Evolutionary conservation across 2,329 filamentous ascomycete genomes (phyloP).

Genomic region (Fusarium staphyleae): DNA sequence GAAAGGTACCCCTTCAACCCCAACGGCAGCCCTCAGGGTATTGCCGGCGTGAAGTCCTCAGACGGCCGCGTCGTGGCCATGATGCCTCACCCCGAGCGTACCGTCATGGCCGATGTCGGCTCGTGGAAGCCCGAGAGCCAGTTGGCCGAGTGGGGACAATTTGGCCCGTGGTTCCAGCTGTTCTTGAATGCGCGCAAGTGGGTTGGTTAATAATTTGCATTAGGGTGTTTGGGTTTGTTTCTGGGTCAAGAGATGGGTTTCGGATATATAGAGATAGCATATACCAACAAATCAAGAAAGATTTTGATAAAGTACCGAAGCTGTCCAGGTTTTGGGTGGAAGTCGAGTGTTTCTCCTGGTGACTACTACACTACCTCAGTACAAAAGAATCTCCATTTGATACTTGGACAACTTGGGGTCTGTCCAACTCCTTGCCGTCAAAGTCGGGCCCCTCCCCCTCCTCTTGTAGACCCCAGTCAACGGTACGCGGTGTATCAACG

Average conservation of each 20-base stretch:
- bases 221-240: slow-evolving; percentile 25
- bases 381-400: slow-evolving; percentile 27
- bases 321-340: too few relatives aligned
- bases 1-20: slow-evolving; percentile 87
- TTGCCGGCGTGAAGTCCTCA: slow-evolving; percentile 78
- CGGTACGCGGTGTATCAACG: slow-evolving; percentile 22
- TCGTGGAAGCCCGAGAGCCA: slow-evolving; percentile 72
- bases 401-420: slow-evolving; percentile 18
- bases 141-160: slow-evolving; percentile 75
- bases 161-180: slow-evolving; percentile 84
- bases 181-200: slow-evolving; percentile 89
- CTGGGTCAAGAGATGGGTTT: not conserved
- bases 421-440: not conserved
- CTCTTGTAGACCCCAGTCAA: slow-evolving; percentile 32
- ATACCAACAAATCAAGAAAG: not conserved
- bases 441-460: slow-evolving; percentile 8
- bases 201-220: slow-evolving; percentile 65
- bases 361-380: not conserved
- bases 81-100: slow-evolving; percentile 96
- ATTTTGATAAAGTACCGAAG: not conserved
- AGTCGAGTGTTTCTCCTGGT: too few relatives aligned
- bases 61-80: slow-evolving; percentile 85
- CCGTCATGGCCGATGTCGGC: slow-evolving; percentile 77
- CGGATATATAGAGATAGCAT: slow-evolving; percentile 5
- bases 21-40: slow-evolving; percentile 82